Evolutionary conservation across 306 rosid species (phyloP), one percentile per base, ranked within the genome.

Genomic region (Begonia loranthoides): DNA sequence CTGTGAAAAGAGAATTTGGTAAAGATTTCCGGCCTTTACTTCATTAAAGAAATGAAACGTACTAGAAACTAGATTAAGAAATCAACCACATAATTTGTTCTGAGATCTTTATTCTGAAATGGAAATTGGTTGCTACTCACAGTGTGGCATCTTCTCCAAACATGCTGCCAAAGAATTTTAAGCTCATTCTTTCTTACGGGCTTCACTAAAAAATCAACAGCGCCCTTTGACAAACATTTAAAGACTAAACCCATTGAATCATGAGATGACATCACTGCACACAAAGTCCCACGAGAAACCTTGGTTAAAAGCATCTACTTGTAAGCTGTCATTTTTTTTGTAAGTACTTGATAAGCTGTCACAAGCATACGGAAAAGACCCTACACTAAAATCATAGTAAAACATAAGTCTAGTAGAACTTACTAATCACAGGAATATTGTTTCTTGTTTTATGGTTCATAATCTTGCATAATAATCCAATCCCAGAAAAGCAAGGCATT

Each of bases 141-240:
- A 70, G 93, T 81, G 61, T 89, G 97, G 63, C 90, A 89, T 84
- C 95, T 75, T 65, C 97, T 84, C 97, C 97, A 89, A 58, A 89
- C 87, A 65, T 89, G 97, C 79, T 85, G 95, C 97, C 97, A 89
- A 24, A 89, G 87, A 75, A 77, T 89, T 72, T 89, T 89, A 46
- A 89, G 97, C 77, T 89, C 97, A 64, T 89, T 89, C 80, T 89
- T 89, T 66, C 97, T 87, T 60, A 89, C 76, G 49, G 97, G 97
- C 72, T 89, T 89, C 51, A 78, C 97, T 57, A 89, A 75, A 76
- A 85, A 85, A 61, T 89, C 97, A 62, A 85, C 94, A 45, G 97
- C 97, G 17, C 97, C 97, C 77, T 76, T 89, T 70, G 97, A 89
- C 70, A 89, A 76, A 74, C 97, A 89, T 78, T 89, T 85, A 54